Percentiles rank a stretch among this genome's conserved stretches.
phyloP scores from a whole-genome alignment of 106 monocot genomes.

The Xerophyta viscosa region DNA sequence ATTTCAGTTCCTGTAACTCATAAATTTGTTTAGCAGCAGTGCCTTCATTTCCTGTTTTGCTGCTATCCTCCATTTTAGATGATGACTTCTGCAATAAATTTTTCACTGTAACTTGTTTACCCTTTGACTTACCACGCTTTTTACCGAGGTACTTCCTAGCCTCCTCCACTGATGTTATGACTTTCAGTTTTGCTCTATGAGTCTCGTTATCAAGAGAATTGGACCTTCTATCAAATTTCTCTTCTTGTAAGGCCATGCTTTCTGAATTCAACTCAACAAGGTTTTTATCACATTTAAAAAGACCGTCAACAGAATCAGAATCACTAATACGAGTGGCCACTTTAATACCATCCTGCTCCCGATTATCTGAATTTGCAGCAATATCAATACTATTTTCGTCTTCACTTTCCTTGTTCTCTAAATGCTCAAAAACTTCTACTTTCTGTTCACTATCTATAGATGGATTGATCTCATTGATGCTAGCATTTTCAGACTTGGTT shows the following conservation, averaged over 20 bases:
- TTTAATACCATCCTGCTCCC: not conserved
- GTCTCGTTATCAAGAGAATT: constrained; percentile 3
- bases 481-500: not conserved
- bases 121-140: constrained; percentile 15
- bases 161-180: constrained; percentile 57
- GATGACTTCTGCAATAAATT: not conserved
- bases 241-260: not conserved
- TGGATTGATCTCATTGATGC: not conserved
- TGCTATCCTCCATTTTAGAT: not conserved
- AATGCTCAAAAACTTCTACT: not conserved
- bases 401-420: not conserved
- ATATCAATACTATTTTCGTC: not conserved
- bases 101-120: constrained; percentile 1
- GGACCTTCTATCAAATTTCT: constrained; percentile 4
- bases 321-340: too few relatives aligned
- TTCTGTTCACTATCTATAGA: not conserved
- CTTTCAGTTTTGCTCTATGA: constrained; percentile 20
- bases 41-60: too few relatives aligned
- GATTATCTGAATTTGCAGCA: not conserved
- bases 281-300: constrained; percentile 7
- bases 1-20: not conserved
- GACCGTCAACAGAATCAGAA: too few relatives aligned
- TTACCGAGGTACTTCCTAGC: constrained; percentile 54
- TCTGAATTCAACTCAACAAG: constrained; percentile 1
- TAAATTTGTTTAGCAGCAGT: not conserved